Evolutionary conservation across 23 red algal species (phyloP).

Genomic region (Cyanidioschyzon merolae): DNA sequence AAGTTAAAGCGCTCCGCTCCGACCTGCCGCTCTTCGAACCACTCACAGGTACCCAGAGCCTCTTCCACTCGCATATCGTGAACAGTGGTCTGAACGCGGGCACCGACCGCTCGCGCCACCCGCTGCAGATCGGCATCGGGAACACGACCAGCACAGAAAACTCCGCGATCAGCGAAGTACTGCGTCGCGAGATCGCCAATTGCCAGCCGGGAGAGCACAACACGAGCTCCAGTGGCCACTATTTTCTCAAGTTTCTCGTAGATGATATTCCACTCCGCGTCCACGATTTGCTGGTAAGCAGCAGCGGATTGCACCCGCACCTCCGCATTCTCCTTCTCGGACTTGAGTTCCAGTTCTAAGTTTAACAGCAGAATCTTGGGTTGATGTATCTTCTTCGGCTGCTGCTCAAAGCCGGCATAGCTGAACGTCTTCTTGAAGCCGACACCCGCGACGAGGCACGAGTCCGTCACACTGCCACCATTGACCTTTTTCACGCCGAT

Average conservation of each 20-base stretch:
- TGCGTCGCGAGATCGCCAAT: constrained; percentile 99
- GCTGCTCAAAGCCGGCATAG: constrained; percentile 99
- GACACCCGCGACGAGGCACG: constrained; percentile 70
- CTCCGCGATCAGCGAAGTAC: constrained; percentile 95
- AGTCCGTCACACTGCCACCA: constrained; percentile 66
- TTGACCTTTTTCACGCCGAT: constrained; percentile 92
- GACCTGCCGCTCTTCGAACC: constrained; percentile 81
- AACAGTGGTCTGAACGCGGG: constrained; percentile 76
- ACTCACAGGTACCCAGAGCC: constrained; percentile 71
- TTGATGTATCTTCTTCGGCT: constrained; percentile 87
- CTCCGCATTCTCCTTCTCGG: constrained; percentile 99
- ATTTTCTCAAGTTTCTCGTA: constrained; percentile 91
- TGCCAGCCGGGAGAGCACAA: constrained; percentile 79
- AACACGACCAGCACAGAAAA: constrained; percentile 95
- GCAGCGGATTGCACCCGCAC: constrained; percentile 70
- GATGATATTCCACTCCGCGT: constrained; percentile 98
- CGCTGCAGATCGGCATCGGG: constrained; percentile 68
- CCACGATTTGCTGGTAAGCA: constrained; percentile 92
- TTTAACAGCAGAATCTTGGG: constrained; percentile 89
- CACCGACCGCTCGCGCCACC: constrained; percentile 65
- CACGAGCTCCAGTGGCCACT: constrained; percentile 67
- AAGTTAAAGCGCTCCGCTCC: constrained; percentile 95
- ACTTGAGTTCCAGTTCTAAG: constrained; percentile 90
- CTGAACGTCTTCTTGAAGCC: constrained; percentile 99
- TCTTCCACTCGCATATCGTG: constrained; percentile 39